These are phyloP conservation scores for Rhizomucor pusillus DNA, from an alignment of 371 early-diverging fungal species.

Conservation along the genomic window DNA sequence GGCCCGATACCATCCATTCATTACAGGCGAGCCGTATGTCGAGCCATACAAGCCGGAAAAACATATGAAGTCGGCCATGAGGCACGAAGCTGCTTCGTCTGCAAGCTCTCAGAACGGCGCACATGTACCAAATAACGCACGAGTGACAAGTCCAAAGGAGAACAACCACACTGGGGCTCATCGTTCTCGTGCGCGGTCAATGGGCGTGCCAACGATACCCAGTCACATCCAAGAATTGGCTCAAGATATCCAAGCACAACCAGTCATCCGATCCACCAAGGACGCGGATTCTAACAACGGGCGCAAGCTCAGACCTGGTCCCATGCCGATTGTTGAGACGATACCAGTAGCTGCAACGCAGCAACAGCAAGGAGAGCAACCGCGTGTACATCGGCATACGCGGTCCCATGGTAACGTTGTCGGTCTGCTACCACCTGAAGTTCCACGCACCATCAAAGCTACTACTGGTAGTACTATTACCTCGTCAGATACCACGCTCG, in stretches of 20 bases:
- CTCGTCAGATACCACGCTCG: neutral
- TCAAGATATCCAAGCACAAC: conserved; percentile 15
- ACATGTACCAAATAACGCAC: neutral
- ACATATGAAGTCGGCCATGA: conserved; percentile 15
- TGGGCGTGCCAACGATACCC: conserved; percentile 9
- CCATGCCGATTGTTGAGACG: neutral
- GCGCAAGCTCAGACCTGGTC: conserved; percentile 2
- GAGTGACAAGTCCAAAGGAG: neutral
- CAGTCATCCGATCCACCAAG: conserved; percentile 2
- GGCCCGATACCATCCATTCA: conserved; percentile 92
- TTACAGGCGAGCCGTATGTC: conserved; percentile 80
- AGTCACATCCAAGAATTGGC: conserved; percentile 15
- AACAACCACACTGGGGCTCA: neutral
- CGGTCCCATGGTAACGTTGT: conserved; percentile 35
- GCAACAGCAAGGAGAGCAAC: conserved; percentile 22
- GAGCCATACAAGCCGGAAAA: conserved; percentile 55
- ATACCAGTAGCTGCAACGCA: neutral
- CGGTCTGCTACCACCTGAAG: conserved; percentile 20
- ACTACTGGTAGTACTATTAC: neutral
- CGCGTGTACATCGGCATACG: no score
- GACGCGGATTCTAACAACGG: conserved; percentile 2
- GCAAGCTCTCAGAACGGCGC: neutral
- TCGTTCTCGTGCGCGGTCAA: conserved; percentile 17
- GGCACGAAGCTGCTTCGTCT: neutral
- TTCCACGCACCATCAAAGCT: conserved; percentile 1